Evolutionary conservation across 176 grass and related monocot species (phyloP), one percentile per base, ranked within the genome.

Genomic region (Ananas comosus): DNA sequence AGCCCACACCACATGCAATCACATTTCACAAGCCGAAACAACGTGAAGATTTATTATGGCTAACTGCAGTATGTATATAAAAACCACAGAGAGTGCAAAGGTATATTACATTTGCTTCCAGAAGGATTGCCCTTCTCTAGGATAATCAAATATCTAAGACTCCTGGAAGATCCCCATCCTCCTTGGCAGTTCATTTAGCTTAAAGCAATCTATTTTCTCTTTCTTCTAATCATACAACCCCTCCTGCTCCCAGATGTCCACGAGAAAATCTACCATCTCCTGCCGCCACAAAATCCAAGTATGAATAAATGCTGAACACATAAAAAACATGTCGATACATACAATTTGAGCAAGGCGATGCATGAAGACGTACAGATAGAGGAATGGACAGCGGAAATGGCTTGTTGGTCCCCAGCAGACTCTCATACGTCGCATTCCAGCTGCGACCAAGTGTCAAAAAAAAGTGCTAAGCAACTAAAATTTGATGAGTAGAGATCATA

Each of bases 251-350:
- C 94, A 99, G 69, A 88, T 71, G 66, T 86, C 70, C 69, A 91
- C 87, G 27, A 99, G 89, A 75, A 99, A 99, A 69, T 91, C 85
- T 70, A 93, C 75, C 94, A 99, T 99, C 78, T 99, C 94, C 94
- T 99, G 87, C 49, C 50, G 74, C 48, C 50, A 72, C 22, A 79
- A 53, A 75, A 76, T 56, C 16, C 47, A 82, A 63, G 3, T 9
- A 42, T 22, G 10, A 61, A 10, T 10, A 61, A n/a, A 2, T 61
- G 56, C 33, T 7, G 33, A 42, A 42, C 33, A 42, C 33, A 42
- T 42, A 42, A 42, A 6, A 42, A 42, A 6, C 33, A 42, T 42
- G 33, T 42, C 33, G 33, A 42, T 42, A 42, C 33, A 42, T 42
- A 42, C 33, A 42, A 42, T 42, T 42, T 42, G 33, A 10, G 54